These are phyloP conservation scores for Leccinum barrowsii DNA, from an alignment of 768 basidiomycete genomes.

Conservation along the genomic window DNA sequence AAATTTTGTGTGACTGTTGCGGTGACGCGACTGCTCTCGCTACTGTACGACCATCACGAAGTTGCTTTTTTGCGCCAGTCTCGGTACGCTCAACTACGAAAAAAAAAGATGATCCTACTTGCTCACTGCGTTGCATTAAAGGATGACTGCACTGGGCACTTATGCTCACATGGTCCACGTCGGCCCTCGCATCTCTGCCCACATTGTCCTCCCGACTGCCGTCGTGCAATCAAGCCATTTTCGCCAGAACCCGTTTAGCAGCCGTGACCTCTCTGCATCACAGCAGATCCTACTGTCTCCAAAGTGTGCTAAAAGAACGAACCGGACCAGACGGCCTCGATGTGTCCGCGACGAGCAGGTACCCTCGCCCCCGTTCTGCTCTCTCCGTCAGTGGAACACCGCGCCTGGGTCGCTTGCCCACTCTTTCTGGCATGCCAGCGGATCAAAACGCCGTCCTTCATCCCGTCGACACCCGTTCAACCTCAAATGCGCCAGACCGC, in stretches of 20 bases:
- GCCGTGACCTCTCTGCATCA: background rate
- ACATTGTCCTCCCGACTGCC: constrained; percentile 25
- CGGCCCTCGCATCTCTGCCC: constrained; percentile 54
- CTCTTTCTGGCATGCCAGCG: background rate
- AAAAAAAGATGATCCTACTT: background rate
- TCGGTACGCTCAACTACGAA: constrained; percentile 36
- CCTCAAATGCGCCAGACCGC: constrained; percentile 5
- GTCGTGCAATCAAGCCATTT: constrained; percentile 26
- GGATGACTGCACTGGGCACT: constrained; percentile 71
- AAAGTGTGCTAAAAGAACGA: constrained; percentile 1
- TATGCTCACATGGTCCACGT: constrained; percentile 84
- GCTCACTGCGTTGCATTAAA: constrained; percentile 26
- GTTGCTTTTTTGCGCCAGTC: constrained; percentile 33
- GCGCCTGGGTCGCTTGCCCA: background rate
- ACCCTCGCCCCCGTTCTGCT: background rate
- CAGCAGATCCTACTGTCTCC: constrained; percentile 4
- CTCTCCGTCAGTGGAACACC: constrained; percentile 1
- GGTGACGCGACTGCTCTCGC: background rate
- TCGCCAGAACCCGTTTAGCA: constrained; percentile 7
- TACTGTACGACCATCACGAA: constrained; percentile 6
- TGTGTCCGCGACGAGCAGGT: background rate
- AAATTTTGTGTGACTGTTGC: background rate
- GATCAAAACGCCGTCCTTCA: constrained; percentile 3
- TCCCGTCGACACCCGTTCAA: constrained; percentile 5
- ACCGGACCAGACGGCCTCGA: background rate